Evolutionary conservation across 192 early-diverging fungal species (phyloP), one percentile per base, ranked within the genome.

Genomic region (Backusella australiensis): DNA sequence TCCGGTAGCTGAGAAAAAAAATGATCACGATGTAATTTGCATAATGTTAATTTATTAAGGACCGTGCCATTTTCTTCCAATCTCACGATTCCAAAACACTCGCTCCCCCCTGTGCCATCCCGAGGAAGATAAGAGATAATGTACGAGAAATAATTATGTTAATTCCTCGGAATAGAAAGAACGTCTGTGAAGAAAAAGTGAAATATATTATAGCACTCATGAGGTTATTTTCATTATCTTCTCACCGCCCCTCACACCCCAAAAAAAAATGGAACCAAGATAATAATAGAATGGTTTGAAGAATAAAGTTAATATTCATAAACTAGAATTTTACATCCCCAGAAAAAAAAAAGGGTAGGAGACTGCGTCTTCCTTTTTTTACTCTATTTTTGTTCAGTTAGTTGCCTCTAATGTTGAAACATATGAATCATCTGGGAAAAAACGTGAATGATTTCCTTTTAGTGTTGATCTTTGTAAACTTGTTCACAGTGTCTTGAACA

Each of bases 391-490:
- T 56, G 53, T 56, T 56, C 53, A 56, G 8, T 56, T 56, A 56
- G 53, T 21, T n/a, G 6, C 6, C 53, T 21, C 21, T 56, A 9
- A 7, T 56, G 53, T 56, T 56, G 21, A 56, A 56, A 21, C 53
- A 56, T 56, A 56, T 56, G 9, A 6, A 56, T 56, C 5, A 56
- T 9, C 21, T 56, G 53, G 21, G 53, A 56, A 56, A 56, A 56
- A 56, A 56, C 53, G 53, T 56, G 53, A 11, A 56, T 56, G 53
- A n/a, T 56, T 56, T 56, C 53, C 53, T 56, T 56, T 21, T 56
- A 56, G 21, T 2, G 53, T 21, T 56, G 53, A 56, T 23, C 53
- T 11, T 56, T 56, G 2, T 56, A 21, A 56, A 21, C 53, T 56
- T 56, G 53, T 56, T 21, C 19, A 56, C 19, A 9, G 9, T 56